These are phyloP conservation scores for Salvia splendens DNA, from an alignment of 257 asterid genomes.

Conservation along the genomic window DNA sequence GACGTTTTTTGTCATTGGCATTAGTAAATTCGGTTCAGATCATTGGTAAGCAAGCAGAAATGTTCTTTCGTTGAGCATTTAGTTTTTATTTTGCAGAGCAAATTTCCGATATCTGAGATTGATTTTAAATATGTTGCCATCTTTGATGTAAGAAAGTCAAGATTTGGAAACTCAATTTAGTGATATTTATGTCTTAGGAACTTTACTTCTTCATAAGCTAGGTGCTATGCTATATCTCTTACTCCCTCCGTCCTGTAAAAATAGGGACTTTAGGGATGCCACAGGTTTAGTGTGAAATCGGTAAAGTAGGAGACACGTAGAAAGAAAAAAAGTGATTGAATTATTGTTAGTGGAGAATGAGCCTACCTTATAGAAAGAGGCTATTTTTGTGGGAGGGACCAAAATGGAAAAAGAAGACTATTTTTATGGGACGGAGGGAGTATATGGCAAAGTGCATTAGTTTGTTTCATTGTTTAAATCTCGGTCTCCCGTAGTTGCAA, in stretches of 20 bases:
- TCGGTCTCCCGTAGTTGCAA: background rate
- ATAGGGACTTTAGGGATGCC: too few relatives aligned
- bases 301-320: too few relatives aligned
- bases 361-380: too few relatives aligned
- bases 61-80: slow-evolving; percentile 4
- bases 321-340: too few relatives aligned
- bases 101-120: too few relatives aligned
- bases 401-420: too few relatives aligned
- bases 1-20: background rate
- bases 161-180: background rate
- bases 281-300: too few relatives aligned
- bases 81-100: background rate
- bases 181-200: too few relatives aligned
- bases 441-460: slow-evolving; percentile 5
- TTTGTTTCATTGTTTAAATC: background rate
- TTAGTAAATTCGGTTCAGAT: slow-evolving; percentile 17
- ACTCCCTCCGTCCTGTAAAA: too few relatives aligned
- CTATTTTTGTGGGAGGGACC: too few relatives aligned
- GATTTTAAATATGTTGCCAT: background rate
- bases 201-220: background rate
- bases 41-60: background rate
- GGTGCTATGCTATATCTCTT: background rate
- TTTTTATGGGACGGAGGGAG: too few relatives aligned
- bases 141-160: background rate
- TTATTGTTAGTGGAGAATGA: too few relatives aligned